phyloP scores from a whole-genome alignment of 73 alveolate species.

The Paramecium pentaurelia region DNA sequence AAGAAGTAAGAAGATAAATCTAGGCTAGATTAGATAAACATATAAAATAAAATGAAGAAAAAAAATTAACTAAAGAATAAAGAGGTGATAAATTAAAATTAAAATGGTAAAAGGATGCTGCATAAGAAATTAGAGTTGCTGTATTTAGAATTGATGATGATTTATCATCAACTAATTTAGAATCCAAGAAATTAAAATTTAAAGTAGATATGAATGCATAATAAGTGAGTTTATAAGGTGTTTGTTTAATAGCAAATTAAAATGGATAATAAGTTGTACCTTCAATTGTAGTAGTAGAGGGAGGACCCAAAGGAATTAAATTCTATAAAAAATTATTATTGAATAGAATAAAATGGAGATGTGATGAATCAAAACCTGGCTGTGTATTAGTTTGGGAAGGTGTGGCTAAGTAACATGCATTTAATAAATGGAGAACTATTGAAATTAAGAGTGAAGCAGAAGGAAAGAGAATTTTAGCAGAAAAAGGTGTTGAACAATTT shows the following conservation, averaged over 20 bases:
- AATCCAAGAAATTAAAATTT: slow-evolving; percentile 66
- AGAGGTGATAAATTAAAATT: slow-evolving; percentile 79
- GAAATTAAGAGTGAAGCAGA: slow-evolving; percentile 81
- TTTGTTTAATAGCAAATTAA: slow-evolving; percentile 61
- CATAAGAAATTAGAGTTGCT: slow-evolving; percentile 80
- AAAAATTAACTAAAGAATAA: slow-evolving; percentile 80
- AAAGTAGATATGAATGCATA: slow-evolving; percentile 82
- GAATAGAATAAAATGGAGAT: slow-evolving; percentile 82
- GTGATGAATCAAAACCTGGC: slow-evolving; percentile 27
- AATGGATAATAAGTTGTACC: slow-evolving; percentile 68
- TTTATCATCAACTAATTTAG: background rate
- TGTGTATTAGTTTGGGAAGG: slow-evolving; percentile 89
- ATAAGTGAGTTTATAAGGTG: slow-evolving; percentile 77
- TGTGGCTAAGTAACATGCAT: slow-evolving; percentile 69
- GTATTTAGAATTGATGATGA: slow-evolving; percentile 70
- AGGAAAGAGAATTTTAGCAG: slow-evolving; percentile 76
- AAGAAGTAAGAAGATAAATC: slow-evolving; percentile 71
- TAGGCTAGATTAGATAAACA: slow-evolving; percentile 75
- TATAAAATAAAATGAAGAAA: slow-evolving; percentile 73
- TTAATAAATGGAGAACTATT: slow-evolving; percentile 77
- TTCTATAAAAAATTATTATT: slow-evolving; percentile 76
- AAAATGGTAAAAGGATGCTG: slow-evolving; percentile 78
- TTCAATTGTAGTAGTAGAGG: slow-evolving; percentile 80
- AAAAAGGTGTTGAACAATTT: slow-evolving; percentile 76
- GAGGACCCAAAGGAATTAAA: slow-evolving; percentile 89